Evolutionary conservation across 2,329 filamentous ascomycete species (phyloP).

Genomic region (Stachybotrys chartarum): DNA sequence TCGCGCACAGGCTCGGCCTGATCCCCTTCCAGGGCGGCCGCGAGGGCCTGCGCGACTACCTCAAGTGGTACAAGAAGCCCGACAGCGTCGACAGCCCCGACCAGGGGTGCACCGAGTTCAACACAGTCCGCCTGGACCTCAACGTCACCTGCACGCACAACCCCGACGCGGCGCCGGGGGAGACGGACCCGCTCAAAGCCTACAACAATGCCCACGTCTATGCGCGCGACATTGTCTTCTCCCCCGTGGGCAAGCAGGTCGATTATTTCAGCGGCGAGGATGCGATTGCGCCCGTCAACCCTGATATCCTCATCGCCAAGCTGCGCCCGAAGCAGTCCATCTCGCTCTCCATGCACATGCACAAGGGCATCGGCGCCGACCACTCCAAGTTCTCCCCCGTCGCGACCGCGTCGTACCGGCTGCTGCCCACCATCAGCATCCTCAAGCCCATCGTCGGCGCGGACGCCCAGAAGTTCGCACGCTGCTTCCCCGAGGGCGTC

Average conservation of each 20-base stretch:
- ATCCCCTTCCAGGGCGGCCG: constrained; percentile 79
- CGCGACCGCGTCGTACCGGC: constrained; percentile 85
- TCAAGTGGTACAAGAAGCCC: constrained; percentile 76
- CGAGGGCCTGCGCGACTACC: constrained; percentile 66
- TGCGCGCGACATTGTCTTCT: constrained; percentile 69
- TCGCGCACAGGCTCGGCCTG: constrained; percentile 82
- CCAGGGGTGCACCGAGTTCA: constrained; percentile 66
- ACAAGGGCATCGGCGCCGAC: constrained; percentile 89
- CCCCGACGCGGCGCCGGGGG: constrained; percentile 59
- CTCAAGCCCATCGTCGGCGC: constrained; percentile 72
- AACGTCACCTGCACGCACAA: constrained; percentile 77
- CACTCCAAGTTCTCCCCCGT: constrained; percentile 98
- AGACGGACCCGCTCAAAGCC: constrained; percentile 74
- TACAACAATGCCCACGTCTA: constrained; percentile 84
- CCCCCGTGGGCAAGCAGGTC: constrained; percentile 65
- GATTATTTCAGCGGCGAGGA: constrained; percentile 61
- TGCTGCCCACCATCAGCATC: constrained; percentile 85
- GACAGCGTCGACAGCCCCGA: constrained; percentile 52
- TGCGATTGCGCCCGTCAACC: constrained; percentile 71
- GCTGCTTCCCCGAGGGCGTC: constrained; percentile 85
- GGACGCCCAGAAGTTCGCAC: constrained; percentile 82
- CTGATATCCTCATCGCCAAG: constrained; percentile 91
- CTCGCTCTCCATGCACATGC: constrained; percentile 81
- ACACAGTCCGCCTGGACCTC: constrained; percentile 76
- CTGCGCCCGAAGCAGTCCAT: constrained; percentile 85